Percentiles rank a stretch among this genome's conserved stretches.
phyloP scores from a whole-genome alignment of 1,284 basidiomycete genomes.

The Puccinia triticina region DNA sequence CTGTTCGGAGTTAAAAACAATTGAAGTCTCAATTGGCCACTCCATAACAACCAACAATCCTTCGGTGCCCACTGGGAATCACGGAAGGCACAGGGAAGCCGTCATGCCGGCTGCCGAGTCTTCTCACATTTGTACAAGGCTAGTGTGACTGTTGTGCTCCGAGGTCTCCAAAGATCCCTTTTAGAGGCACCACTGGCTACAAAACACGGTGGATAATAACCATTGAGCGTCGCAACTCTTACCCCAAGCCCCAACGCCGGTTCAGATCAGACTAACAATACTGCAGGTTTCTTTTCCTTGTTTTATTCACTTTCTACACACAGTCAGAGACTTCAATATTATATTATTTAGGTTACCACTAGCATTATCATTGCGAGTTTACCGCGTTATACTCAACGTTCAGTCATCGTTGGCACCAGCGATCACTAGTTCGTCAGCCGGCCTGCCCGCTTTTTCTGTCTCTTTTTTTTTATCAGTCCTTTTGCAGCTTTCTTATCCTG shows the following conservation, averaged over 20 bases:
- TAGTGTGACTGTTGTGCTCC: not conserved
- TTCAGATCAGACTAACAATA: not conserved
- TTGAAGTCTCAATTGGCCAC: not conserved
- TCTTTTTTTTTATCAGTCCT: not conserved
- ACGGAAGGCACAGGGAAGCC: not conserved
- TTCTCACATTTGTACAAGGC: not conserved
- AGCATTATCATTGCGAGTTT: conserved; percentile 22
- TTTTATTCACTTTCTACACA: conserved; percentile 28
- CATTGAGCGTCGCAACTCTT: not conserved
- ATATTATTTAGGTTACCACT: conserved; percentile 14
- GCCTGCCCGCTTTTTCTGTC: not conserved
- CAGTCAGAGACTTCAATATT: conserved; percentile 25
- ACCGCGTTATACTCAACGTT: conserved; percentile 32
- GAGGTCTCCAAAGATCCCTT: not conserved
- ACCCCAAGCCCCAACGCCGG: not conserved
- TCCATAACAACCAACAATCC: conserved; percentile 4
- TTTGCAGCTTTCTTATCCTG: not conserved
- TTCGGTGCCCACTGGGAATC: not conserved
- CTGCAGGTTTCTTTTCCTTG: conserved; percentile 9
- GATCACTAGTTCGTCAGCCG: conserved; percentile 14
- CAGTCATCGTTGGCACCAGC: conserved; percentile 7
- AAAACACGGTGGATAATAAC: not conserved
- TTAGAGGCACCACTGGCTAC: not conserved
- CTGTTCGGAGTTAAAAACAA: not conserved
- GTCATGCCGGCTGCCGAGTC: not conserved